Percentiles rank a stretch among this genome's conserved stretches.
Conservation (phyloP, 176 grass and related monocot genomes). For the Oryza punctata region DNA sequence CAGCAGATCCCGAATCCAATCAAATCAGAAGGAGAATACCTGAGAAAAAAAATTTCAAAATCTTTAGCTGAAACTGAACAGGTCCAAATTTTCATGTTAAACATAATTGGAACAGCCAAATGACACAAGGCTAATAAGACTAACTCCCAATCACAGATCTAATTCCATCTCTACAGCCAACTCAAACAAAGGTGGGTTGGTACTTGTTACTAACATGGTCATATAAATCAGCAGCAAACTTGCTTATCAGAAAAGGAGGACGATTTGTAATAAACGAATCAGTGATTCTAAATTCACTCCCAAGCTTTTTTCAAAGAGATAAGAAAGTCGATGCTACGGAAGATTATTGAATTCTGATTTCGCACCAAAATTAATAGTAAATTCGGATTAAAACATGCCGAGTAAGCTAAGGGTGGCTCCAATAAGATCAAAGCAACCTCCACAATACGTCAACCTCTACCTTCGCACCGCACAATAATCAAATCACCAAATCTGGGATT, state of each 20-base stretch:
- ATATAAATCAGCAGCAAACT: not conserved
- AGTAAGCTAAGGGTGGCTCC: not conserved
- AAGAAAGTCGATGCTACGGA: not conserved
- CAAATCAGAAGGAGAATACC: conserved; percentile 14
- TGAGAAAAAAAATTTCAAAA: conserved; percentile 11
- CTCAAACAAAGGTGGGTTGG: not conserved
- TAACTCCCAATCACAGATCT: not conserved
- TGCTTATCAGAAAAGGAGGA: not conserved
- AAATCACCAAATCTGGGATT: not conserved
- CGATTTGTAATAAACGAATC: not conserved
- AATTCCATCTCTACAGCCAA: not conserved
- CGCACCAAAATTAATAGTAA: not conserved
- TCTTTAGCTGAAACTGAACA: conserved; percentile 1
- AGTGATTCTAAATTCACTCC: not conserved
- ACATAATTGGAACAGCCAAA: not conserved
- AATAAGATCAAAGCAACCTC: not conserved
- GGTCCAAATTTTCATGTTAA: not conserved
- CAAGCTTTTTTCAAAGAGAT: not conserved
- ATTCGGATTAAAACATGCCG: not conserved
- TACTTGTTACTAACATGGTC: not conserved
- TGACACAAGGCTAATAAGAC: not conserved
- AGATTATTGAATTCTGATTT: not conserved
- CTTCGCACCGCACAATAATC: not conserved
- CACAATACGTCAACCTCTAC: not conserved
- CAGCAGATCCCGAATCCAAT: conserved; percentile 18